Conservation (phyloP, 2,329 filamentous ascomycete species). For the Penicillium palitans region DNA sequence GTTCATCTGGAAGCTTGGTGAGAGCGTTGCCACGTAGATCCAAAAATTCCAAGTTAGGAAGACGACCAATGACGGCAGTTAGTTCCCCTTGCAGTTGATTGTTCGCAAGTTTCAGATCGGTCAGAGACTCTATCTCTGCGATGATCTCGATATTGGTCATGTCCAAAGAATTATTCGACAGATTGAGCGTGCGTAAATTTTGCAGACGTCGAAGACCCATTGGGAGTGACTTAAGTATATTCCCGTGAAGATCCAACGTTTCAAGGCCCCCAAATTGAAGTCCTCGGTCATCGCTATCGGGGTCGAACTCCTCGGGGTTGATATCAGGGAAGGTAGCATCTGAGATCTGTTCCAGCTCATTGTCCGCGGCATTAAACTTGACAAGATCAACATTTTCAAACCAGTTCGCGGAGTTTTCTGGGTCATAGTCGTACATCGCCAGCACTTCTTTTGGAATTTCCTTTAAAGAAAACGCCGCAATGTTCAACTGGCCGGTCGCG, state of each 20-base stretch:
- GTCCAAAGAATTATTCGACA: conserved; percentile 79
- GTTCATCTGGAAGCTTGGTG: conserved; percentile 64
- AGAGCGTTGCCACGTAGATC: conserved; percentile 82
- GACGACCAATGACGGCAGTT: conserved; percentile 60
- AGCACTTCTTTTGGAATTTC: conserved; percentile 80
- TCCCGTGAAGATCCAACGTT: conserved; percentile 81
- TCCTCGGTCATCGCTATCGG: conserved; percentile 66
- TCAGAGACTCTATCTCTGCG: conserved; percentile 68
- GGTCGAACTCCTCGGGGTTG: conserved; percentile 56
- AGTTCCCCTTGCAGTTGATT: conserved; percentile 72
- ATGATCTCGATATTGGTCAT: conserved; percentile 72
- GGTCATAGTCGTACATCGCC: conserved; percentile 83
- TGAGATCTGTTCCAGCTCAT: conserved; percentile 74
- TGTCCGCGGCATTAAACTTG: conserved; percentile 82
- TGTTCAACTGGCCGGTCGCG: conserved; percentile 79
- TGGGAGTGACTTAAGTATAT: conserved; percentile 70
- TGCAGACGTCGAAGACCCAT: conserved; percentile 72
- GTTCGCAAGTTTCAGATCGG: conserved; percentile 77
- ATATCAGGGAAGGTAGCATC: conserved; percentile 77
- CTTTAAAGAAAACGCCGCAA: conserved; percentile 77
- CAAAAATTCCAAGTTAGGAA: conserved; percentile 72
- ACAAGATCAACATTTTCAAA: conserved; percentile 87
- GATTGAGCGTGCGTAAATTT: conserved; percentile 75
- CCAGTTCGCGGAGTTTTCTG: conserved; percentile 69
- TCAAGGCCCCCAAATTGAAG: conserved; percentile 82